Percentiles rank a stretch among this genome's conserved stretches.
Evolutionary conservation across 2,329 filamentous ascomycete genomes (phyloP).

Genomic region (Fonsecaea pedrosoi): DNA sequence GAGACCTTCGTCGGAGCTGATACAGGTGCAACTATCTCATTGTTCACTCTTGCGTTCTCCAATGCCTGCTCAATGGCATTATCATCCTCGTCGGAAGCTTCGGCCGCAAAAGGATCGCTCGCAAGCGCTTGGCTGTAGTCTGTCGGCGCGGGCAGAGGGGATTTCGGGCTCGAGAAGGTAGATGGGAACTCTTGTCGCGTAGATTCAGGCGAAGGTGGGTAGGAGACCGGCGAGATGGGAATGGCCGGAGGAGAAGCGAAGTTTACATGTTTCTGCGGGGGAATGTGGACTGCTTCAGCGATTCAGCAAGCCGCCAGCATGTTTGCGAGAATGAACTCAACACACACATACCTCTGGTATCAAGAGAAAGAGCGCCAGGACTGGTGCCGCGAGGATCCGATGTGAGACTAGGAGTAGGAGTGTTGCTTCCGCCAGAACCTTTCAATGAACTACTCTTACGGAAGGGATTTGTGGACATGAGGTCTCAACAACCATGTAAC

Average conservation of each 20-base stretch:
- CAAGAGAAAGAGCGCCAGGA: slow-evolving; percentile 32
- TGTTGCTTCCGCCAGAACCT: slow-evolving; percentile 43
- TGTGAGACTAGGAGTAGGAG: slow-evolving; percentile 34
- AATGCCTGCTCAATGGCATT: slow-evolving; percentile 40
- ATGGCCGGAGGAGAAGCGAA: slow-evolving; percentile 38
- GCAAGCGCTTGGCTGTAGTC: slow-evolving; percentile 42
- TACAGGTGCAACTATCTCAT: slow-evolving; percentile 26
- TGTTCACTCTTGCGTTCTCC: slow-evolving; percentile 41
- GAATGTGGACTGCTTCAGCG: slow-evolving; percentile 23
- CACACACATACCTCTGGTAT: slow-evolving; percentile 37
- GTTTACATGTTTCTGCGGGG: slow-evolving; percentile 38
- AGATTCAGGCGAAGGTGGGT: slow-evolving; percentile 40
- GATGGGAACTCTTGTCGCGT: slow-evolving; percentile 35
- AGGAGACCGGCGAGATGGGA: slow-evolving; percentile 39
- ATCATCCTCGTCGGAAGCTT: slow-evolving; percentile 42
- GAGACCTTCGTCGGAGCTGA: slow-evolving; percentile 2
- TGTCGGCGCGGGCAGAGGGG: slow-evolving; percentile 18
- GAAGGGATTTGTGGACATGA: slow-evolving; percentile 54
- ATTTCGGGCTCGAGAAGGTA: slow-evolving; percentile 26
- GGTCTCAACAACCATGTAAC: slow-evolving; percentile 52
- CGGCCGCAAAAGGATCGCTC: slow-evolving; percentile 50
- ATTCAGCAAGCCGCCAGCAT: slow-evolving; percentile 5
- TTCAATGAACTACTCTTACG: slow-evolving; percentile 50
- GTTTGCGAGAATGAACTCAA: not conserved
- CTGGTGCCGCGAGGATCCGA: slow-evolving; percentile 36